Evolutionary conservation across 345 rosid species (phyloP), one percentile per base, ranked within the genome.

Genomic region (Camelina laxa): DNA sequence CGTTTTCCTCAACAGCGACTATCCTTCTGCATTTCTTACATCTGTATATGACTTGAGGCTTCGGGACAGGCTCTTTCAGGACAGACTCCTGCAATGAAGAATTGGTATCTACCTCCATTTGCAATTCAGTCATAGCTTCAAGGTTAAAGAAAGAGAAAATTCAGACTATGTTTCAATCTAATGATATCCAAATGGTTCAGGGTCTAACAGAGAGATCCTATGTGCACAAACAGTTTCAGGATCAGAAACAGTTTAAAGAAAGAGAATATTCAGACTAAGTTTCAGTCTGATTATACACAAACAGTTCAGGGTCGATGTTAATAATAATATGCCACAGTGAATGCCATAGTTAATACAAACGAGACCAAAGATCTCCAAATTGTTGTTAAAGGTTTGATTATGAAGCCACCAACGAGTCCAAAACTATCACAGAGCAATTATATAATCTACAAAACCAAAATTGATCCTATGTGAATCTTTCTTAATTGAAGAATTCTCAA

Each of bases 21-120:
- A 93, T 88, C 78, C 97, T 84, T 44, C 94, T 82, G 66, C 96
- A 91, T 39, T 84, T 89, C 82, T 86, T 93, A 55, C 98, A 93
- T 54, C 98, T 85, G 76, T 93, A 91, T 41, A 93, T 78, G 47
- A 80, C 80, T 54, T 75, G 83, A 33, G 88, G 87, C 68, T 84
- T 89, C 0, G 80, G 66, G 44, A 55, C 27, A 35, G 77, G 54
- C 48, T 83, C 86, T n/a, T n/a, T n/a, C n/a, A n/a, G n/a, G n/a
- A n/a, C 27, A 39, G 77, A 58, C 48, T 83, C 86, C 9, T 61
- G 30, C 2, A 0, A 1, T 38, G 65, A 62, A 65, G 79, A 21
- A 65, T 16, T 22, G 30, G 50, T 77, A 67, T 73, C 51, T 31
- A 60, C 75, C 59, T 74, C 83, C 75, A 76, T 80, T 62, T 79